These are phyloP conservation scores for Acorus gramineus DNA, from an alignment of 106 monocot genomes.

Conservation along the genomic window DNA sequence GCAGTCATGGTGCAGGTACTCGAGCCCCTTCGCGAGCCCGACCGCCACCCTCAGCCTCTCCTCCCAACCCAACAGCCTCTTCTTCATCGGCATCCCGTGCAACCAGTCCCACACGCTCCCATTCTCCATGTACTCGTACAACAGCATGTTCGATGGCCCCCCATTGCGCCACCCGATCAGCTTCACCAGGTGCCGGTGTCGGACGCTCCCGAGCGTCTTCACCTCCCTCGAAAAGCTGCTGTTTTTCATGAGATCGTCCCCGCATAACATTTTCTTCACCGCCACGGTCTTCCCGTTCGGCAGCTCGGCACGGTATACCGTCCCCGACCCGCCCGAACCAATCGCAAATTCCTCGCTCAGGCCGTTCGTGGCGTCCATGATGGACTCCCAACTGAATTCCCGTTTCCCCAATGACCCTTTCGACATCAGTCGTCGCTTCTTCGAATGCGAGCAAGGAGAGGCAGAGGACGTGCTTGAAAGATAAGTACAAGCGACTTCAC, in stretches of 20 bases:
- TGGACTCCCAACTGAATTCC: conserved; percentile 68
- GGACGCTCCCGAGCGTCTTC: conserved; percentile 60
- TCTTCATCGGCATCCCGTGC: conserved; percentile 30
- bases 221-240: conserved; percentile 72
- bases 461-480: conserved; percentile 33
- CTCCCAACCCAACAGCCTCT: conserved; percentile 55
- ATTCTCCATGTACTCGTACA: conserved; percentile 95
- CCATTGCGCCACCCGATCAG: conserved; percentile 43
- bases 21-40: conserved; percentile 73
- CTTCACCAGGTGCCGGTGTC: conserved; percentile 90
- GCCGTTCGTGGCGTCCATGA: conserved; percentile 74
- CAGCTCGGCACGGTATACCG: conserved; percentile 67
- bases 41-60: conserved; percentile 54
- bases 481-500: conserved; percentile 51
- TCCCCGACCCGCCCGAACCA: conserved; percentile 74
- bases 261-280: conserved; percentile 47
- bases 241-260: conserved; percentile 26
- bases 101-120: conserved; percentile 91
- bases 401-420: conserved; percentile 38
- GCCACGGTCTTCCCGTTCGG: conserved; percentile 67
- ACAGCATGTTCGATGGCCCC: conserved; percentile 22
- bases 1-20: conserved; percentile 89
- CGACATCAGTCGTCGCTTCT: conserved; percentile 28
- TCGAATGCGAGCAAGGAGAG: not conserved
- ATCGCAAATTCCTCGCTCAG: conserved; percentile 67